Percentiles rank a stretch among this genome's conserved stretches.
Evolutionary conservation across 2,329 filamentous ascomycete species (phyloP).

Genomic region (Harringtonia lauricola): DNA sequence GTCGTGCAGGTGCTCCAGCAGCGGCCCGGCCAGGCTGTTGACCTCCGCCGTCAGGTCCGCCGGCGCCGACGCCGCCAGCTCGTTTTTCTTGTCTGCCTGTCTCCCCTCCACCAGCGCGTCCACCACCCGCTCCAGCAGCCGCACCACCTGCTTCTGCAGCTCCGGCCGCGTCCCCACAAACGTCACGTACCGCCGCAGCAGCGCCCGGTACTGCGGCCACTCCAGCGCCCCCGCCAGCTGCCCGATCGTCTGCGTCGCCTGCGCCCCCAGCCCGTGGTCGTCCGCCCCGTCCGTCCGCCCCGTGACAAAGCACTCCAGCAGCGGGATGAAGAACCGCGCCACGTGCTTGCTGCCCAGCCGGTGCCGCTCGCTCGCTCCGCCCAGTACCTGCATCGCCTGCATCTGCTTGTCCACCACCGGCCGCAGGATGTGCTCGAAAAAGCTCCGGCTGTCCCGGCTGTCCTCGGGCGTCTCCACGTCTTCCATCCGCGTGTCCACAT

Average conservation of each 20-base stretch:
- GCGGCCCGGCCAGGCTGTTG: slow-evolving; percentile 63
- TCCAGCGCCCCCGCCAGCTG: slow-evolving; percentile 65
- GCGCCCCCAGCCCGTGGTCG: slow-evolving; percentile 76
- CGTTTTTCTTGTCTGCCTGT: slow-evolving; percentile 34
- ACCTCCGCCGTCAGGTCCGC: slow-evolving; percentile 54
- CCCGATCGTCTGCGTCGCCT: slow-evolving; percentile 73
- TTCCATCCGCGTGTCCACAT: slow-evolving; percentile 3
- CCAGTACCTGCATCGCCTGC: slow-evolving; percentile 69
- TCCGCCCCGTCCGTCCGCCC: slow-evolving; percentile 62
- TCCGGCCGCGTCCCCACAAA: slow-evolving; percentile 75
- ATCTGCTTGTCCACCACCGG: slow-evolving; percentile 80
- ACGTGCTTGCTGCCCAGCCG: slow-evolving; percentile 67
- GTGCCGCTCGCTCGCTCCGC: slow-evolving; percentile 48
- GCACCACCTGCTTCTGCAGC: slow-evolving; percentile 74
- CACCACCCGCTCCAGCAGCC: slow-evolving; percentile 69
- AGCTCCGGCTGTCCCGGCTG: slow-evolving; percentile 48
- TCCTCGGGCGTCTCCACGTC: slow-evolving; percentile 3
- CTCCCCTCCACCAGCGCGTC: slow-evolving; percentile 63
- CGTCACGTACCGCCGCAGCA: slow-evolving; percentile 72
- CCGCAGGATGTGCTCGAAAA: slow-evolving; percentile 88
- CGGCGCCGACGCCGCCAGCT: slow-evolving; percentile 51
- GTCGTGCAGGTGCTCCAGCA: slow-evolving; percentile 79
- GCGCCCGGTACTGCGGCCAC: slow-evolving; percentile 82
- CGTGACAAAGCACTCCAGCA: slow-evolving; percentile 91
- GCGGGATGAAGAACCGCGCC: slow-evolving; percentile 76